phyloP scores from a whole-genome alignment of 805 yeast genomes.

The Kodamaea kaohsiungensis region DNA sequence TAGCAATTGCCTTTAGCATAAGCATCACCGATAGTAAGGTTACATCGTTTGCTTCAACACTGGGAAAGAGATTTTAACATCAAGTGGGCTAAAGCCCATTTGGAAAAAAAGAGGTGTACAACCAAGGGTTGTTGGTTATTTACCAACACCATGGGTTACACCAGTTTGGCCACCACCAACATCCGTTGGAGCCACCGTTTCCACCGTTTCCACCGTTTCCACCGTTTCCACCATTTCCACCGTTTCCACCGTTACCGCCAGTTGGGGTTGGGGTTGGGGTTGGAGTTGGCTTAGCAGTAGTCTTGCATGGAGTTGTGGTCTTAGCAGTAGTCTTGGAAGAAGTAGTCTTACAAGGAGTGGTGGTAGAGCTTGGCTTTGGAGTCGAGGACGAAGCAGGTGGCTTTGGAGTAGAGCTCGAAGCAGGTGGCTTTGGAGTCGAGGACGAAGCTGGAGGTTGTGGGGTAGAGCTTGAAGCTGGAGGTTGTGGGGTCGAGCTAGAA shows the following conservation, averaged over 20 bases:
- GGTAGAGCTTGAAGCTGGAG: neutral
- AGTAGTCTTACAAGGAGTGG: neutral
- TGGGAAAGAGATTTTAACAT: conserved; percentile 1
- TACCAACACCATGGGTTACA: conserved; percentile 1
- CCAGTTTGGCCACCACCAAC: neutral
- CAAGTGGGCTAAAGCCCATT: neutral
- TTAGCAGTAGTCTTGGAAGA: neutral
- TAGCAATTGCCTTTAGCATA: conserved; percentile 1
- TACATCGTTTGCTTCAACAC: conserved; percentile 2
- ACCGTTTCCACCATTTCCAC: conserved; percentile 1
- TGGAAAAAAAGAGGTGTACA: neutral
- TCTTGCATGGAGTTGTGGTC: conserved; percentile 1
- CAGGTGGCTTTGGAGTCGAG: neutral
- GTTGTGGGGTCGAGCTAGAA: neutral
- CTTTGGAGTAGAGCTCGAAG: neutral
- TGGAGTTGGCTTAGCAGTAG: neutral
- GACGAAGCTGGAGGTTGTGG: neutral
- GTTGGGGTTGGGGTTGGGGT: neutral
- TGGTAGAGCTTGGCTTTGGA: neutral
- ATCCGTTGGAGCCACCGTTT: neutral
- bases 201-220: conserved; percentile 1
- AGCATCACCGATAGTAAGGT: conserved; percentile 2
- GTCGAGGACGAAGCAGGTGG: neutral
- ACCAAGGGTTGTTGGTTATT: neutral
- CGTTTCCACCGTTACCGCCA: neutral